Conservation (phyloP, 305 asterid genomes). For the Euphrasia arctica region DNA sequence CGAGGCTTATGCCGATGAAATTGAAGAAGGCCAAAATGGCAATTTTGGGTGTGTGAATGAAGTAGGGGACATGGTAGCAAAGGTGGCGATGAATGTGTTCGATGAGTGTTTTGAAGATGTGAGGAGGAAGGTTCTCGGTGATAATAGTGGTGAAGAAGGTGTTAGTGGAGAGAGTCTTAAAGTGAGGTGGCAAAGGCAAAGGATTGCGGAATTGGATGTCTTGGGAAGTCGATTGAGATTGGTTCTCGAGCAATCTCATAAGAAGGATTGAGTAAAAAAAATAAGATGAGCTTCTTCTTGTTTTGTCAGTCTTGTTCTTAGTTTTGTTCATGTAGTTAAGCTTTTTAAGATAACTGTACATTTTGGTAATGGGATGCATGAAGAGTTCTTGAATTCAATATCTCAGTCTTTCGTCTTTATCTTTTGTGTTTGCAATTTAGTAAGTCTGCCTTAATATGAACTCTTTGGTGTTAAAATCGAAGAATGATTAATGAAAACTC, state of each 20-base stretch:
- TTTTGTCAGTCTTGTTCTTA: conserved; percentile 23
- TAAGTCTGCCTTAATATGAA: too few relatives aligned
- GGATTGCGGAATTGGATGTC: conserved; percentile 68
- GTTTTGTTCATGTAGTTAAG: neutral
- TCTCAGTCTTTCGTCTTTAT: too few relatives aligned
- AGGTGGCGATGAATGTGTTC: conserved; percentile 52
- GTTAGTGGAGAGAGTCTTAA: conserved; percentile 31
- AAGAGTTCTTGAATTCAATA: too few relatives aligned
- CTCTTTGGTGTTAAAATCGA: too few relatives aligned
- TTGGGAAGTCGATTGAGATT: conserved; percentile 67
- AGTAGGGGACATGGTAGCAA: conserved; percentile 39
- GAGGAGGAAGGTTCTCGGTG: conserved; percentile 31
- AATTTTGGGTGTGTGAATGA: conserved; percentile 19
- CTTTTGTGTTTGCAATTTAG: too few relatives aligned
- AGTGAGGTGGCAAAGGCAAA: conserved; percentile 62
- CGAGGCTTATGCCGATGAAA: conserved; percentile 18
- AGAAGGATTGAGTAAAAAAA: conserved; percentile 34
- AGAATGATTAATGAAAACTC: too few relatives aligned
- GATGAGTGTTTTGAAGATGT: conserved; percentile 61
- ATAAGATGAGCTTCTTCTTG: neutral
- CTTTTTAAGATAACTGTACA: too few relatives aligned
- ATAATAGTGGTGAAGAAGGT: conserved; percentile 24
- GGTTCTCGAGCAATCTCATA: conserved; percentile 54
- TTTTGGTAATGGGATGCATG: too few relatives aligned
- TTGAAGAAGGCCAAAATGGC: conserved; percentile 16